phyloP scores from a whole-genome alignment of 306 rosid species.

The Rosa persica region DNA sequence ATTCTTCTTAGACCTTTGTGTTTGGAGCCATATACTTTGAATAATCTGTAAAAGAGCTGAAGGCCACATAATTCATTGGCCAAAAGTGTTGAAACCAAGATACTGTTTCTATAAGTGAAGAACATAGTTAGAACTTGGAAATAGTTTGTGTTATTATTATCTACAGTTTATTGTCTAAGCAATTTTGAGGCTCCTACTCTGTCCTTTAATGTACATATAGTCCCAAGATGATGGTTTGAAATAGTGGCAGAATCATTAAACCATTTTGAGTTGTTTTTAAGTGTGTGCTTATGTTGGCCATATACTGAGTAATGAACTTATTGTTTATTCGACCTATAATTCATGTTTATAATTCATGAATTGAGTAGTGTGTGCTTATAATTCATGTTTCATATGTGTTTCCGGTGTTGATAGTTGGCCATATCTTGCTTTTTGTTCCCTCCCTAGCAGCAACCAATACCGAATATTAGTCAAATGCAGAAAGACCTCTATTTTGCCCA shows the following conservation, averaged over 20 bases:
- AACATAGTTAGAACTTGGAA: neutral
- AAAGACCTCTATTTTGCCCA: neutral
- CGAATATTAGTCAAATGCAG: neutral
- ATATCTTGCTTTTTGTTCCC: neutral
- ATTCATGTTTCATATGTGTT: conserved; percentile 1
- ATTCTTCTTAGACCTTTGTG: conserved; percentile 1
- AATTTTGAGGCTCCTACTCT: neutral
- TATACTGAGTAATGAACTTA: neutral
- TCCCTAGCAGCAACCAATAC: neutral
- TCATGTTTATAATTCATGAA: neutral
- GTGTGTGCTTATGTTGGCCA: neutral
- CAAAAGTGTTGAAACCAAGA: neutral
- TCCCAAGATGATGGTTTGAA: neutral
- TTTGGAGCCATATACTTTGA: neutral
- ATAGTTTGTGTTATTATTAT: neutral
- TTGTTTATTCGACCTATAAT: neutral
- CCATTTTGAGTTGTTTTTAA: neutral
- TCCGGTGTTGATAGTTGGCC: neutral
- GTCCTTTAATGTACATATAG: neutral
- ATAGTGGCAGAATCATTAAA: neutral
- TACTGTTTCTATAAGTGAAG: neutral
- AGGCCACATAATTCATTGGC: neutral
- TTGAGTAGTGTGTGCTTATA: neutral
- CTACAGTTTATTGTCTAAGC: neutral
- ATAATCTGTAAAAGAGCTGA: neutral